Percentiles rank a stretch among this genome's conserved stretches.
Evolutionary conservation across 2,329 filamentous ascomycete species (phyloP).

Genomic region (Penicillium sp.): DNA sequence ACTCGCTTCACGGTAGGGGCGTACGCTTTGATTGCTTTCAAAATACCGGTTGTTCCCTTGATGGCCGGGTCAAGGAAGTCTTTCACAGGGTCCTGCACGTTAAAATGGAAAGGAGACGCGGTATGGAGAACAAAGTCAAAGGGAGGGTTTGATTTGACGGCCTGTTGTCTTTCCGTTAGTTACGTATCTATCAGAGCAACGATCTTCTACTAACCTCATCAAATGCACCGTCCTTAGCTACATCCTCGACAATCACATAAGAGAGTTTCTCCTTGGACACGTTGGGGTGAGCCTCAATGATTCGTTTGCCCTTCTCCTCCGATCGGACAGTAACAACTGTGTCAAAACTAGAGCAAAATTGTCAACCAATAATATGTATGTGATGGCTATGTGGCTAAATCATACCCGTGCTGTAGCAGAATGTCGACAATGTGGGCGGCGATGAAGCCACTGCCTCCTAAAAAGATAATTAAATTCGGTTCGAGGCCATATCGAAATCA

Average conservation of each 20-base stretch:
- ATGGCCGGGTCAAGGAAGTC: conserved; percentile 60
- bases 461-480: conserved; percentile 24
- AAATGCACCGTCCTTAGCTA: conserved; percentile 68
- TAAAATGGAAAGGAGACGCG: conserved; percentile 71
- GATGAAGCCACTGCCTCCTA: conserved; percentile 63
- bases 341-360: conserved; percentile 48
- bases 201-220: conserved; percentile 46
- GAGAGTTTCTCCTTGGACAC: conserved; percentile 57
- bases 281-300: conserved; percentile 53
- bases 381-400: no score
- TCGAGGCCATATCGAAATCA: conserved; percentile 29
- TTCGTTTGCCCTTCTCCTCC: conserved; percentile 60
- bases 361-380: background rate
- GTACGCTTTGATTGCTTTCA: conserved; percentile 60
- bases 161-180: conserved; percentile 30
- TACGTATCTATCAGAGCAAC: background rate
- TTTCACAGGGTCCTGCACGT: conserved; percentile 67
- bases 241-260: conserved; percentile 69
- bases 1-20: conserved; percentile 70
- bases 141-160: conserved; percentile 59
- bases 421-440: conserved; percentile 63
- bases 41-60: conserved; percentile 62
- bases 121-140: conserved; percentile 75
- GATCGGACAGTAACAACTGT: conserved; percentile 64
- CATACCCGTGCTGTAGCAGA: conserved; percentile 52